Base-by-base conservation (phyloP, 768 basidiomycete species). In the Boletus bicolor region DNA sequence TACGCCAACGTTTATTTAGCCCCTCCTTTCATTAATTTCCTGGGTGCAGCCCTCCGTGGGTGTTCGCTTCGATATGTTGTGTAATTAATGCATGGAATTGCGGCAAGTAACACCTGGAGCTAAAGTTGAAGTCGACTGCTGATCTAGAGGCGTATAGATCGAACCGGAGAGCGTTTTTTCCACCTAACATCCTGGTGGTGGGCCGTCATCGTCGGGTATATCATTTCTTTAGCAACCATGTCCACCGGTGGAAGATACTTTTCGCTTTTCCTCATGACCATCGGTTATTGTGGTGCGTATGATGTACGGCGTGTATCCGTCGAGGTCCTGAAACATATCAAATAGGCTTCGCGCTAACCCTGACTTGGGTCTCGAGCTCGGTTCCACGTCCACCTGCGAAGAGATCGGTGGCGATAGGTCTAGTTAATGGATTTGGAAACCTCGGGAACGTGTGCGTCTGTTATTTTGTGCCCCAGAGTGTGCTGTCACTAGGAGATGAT, bases 111-210 rank as follows among this genome's bases (percentile, higher is more conserved):
- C 17, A n/a, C 24, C 9, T 34, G 4, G 17, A 21, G 5, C 21
- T 5, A 38, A 36, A 37, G 14, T 12, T 41, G 14, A 19, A 50
- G 19, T 7, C 7, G 32, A 15, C 6, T 19, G 9, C 26, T 57
- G 5, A 57, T 44, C 10, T n/a, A 19, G 15, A 32, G 17, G 30
- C 41, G 19, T 1, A 19, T 39, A 80, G 85, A 86, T 57, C 74
- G 72, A 55, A 81, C 82, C 11, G 85, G 85, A 6, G 86, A 86
- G 64, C 79, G 85, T 17, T 86, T 79, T 71, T 84, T 84, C 73
- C 86, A 86, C 60, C 74, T 84, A 34, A 65, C 76, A 1, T 70
- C 61, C 3, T 79, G 76, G 71, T 83, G 80, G 81, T 84, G 83
- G 83, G 77, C 70, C 17, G 77, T 80, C 37, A 80, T 85, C 11